These are phyloP conservation scores for Pseudonitzschia multiseries DNA, from an alignment of 108 stramenopile genomes.

Conservation along the genomic window DNA sequence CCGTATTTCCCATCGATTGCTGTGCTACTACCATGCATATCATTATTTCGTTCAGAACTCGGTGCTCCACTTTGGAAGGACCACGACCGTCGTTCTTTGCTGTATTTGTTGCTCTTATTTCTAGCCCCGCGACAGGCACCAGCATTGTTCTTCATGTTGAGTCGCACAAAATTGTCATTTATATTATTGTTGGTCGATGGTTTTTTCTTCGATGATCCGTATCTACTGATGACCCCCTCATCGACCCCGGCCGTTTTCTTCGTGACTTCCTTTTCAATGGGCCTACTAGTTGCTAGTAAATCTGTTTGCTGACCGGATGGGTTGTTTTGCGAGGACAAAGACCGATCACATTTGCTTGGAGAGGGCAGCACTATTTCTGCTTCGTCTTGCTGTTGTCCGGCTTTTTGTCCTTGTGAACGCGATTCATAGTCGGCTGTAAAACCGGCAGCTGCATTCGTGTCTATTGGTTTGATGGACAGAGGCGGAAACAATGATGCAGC, in stretches of 20 bases:
- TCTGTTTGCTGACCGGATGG: not conserved
- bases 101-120: conserved; percentile 46
- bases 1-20: not conserved
- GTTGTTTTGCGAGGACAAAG: not conserved
- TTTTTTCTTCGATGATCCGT: not conserved
- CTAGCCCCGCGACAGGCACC: conserved; percentile 80
- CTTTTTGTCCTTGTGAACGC: not conserved
- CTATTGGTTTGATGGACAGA: not conserved
- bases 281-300: not conserved
- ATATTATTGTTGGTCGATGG: not conserved
- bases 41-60: not conserved
- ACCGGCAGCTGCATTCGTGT: not conserved
- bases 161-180: conserved; percentile 86
- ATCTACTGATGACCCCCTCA: not conserved
- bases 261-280: not conserved
- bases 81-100: not conserved
- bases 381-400: not conserved
- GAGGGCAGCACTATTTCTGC: not conserved
- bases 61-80: not conserved
- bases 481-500: not conserved
- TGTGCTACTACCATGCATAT: not conserved
- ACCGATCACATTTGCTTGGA: not conserved
- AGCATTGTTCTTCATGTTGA: conserved; percentile 72
- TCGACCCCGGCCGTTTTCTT: not conserved
- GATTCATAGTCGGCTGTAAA: not conserved